Conservation (phyloP, 1,139 yeast species). For the Hemisphaericaspora xylanilytica region DNA sequence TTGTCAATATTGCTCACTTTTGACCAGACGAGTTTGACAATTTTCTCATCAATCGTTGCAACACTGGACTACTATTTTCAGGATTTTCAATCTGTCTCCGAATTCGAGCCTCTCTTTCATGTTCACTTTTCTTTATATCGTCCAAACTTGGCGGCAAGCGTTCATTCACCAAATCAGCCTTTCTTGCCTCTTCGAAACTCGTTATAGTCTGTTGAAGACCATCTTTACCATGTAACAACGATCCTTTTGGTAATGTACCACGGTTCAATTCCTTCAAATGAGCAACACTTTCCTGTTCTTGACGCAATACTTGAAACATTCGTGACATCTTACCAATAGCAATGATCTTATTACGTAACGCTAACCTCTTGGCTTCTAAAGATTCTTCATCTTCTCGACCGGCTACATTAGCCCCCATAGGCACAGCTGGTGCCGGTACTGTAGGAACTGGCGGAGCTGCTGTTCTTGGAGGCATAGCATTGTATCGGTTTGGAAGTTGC, state of each 20-base stretch:
- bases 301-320: slow-evolving; percentile 86
- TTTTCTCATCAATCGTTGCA: slow-evolving; percentile 42
- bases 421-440: neutral
- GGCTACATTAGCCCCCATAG: neutral
- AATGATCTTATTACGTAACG: slow-evolving; percentile 81
- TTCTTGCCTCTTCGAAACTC: slow-evolving; percentile 80
- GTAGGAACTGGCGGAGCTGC: slow-evolving; percentile 12
- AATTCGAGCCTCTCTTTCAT: slow-evolving; percentile 40
- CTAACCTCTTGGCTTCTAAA: slow-evolving; percentile 51
- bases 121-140: slow-evolving; percentile 48
- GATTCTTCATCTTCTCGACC: slow-evolving; percentile 16
- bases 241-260: slow-evolving; percentile 76
- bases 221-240: slow-evolving; percentile 77
- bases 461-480: neutral
- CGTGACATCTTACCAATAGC: slow-evolving; percentile 95
- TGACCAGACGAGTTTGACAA: slow-evolving; percentile 22
- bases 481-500: neutral
- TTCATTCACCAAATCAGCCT: slow-evolving; percentile 82
- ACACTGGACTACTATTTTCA: slow-evolving; percentile 34
- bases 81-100: slow-evolving; percentile 46
- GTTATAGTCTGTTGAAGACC: slow-evolving; percentile 70
- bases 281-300: slow-evolving; percentile 85
- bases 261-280: slow-evolving; percentile 72
- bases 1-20: neutral
- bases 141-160: slow-evolving; percentile 82